Evolutionary conservation across 257 asterid genomes (phyloP), one percentile per base, ranked within the genome.

Genomic region (Ilex aquifolium): DNA sequence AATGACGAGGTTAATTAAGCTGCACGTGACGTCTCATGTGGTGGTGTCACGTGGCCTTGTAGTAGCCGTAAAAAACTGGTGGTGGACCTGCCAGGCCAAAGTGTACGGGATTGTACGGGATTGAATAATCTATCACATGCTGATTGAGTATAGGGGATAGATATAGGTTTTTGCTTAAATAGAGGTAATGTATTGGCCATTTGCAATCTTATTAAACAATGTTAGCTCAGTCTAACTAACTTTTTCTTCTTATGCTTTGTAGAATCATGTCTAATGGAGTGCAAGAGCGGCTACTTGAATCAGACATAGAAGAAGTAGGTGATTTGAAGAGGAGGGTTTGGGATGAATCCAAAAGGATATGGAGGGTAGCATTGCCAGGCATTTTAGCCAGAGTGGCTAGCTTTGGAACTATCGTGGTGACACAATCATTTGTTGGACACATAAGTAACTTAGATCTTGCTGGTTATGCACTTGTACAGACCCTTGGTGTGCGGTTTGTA

Each of bases 281-380:
- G 59, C 70, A 68, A 10, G 79, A 78, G 79, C 64, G 82, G 83
- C 79, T 85, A 66, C 69, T 88, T 56, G 63, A 44, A 17, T 71
- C 87, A 7, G 76, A 64, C 4, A 54, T 73, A 57, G 85, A 76
- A 44, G 67, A 81, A 2, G 78, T 13, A 14, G 77, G 60, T 4
- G 74, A 84, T 65, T 76, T 89, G 71, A 82, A 84, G 66, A 77
- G 21, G 36, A 78, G 72, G 56, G 69, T 83, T 65, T 63, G 10
- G 56, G 91, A 70, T 1, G 96, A 89, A 65, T 76, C 95, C 9
- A 86, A 72, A 72, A 89, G 84, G 80, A 78, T 89, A 76, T 89
- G 97, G 97, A 82, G 86, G 72, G 94, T 89, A 64, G 97, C 97
- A 16, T 81, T 89, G 71, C 97, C 97, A 2, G 76, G 95, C 55